phyloP scores from a whole-genome alignment of 441 rosid genomes.

The Populus trichocarpa region DNA sequence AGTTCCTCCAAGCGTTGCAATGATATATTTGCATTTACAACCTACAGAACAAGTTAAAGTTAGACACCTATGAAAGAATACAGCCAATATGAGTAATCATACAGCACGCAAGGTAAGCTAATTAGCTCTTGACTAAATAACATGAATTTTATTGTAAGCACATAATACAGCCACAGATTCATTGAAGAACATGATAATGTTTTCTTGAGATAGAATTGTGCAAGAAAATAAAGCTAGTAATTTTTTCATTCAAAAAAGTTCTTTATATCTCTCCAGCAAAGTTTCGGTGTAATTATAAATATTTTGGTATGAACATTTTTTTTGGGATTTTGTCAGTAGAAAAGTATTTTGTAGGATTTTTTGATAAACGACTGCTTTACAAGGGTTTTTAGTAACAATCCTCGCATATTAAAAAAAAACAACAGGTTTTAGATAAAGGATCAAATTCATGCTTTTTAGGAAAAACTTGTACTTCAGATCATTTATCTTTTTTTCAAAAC shows the following conservation, averaged over 20 bases:
- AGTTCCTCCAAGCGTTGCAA: slow-evolving; percentile 90
- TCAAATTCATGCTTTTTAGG: not conserved
- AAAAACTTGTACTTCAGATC: not conserved
- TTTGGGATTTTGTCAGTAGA: not conserved
- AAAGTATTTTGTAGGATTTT: not conserved
- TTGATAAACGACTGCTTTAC: not conserved
- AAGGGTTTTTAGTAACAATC: not conserved
- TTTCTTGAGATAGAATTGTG: not conserved
- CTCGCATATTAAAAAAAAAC: no score
- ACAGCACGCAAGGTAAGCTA: not conserved
- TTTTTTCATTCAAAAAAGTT: not conserved
- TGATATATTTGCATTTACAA: slow-evolving; percentile 87
- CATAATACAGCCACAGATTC: not conserved
- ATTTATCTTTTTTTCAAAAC: not conserved
- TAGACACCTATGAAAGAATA: not conserved
- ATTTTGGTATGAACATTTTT: not conserved
- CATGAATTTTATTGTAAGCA: not conserved
- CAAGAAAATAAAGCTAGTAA: not conserved
- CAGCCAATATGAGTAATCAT: slow-evolving; percentile 5
- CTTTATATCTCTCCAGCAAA: not conserved
- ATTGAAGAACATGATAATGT: not conserved
- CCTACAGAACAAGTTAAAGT: slow-evolving; percentile 42
- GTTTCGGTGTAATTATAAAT: not conserved
- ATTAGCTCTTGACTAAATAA: not conserved
- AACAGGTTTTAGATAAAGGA: not conserved